These are phyloP conservation scores for Haplosporangium sp. DNA, from an alignment of 371 early-diverging fungal genomes.

Conservation along the genomic window DNA sequence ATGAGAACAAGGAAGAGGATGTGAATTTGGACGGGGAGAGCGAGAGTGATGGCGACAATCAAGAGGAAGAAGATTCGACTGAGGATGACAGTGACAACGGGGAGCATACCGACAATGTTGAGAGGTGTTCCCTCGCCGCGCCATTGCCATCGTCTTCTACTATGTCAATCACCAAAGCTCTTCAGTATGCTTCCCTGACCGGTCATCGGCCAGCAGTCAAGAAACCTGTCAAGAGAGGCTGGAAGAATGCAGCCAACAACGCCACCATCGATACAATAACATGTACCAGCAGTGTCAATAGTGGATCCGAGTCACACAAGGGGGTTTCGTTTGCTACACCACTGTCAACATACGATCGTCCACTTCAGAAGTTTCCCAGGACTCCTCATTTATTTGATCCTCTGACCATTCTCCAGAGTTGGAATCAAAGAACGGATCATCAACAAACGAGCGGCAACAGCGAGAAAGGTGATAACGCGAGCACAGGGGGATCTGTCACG, in stretches of 20 bases:
- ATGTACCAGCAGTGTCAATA: neutral
- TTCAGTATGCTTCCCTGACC: conserved; percentile 41
- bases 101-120: neutral
- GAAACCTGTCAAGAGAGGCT: conserved; percentile 44
- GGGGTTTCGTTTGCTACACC: conserved; percentile 48
- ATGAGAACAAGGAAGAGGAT: neutral
- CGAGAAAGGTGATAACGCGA: too few relatives aligned
- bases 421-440: conserved; percentile 15
- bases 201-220: conserved; percentile 50
- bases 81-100: neutral
- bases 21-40: neutral
- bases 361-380: conserved; percentile 56
- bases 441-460: too few relatives aligned
- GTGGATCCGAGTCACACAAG: conserved; percentile 18
- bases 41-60: neutral
- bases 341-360: conserved; percentile 35
- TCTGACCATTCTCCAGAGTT: conserved; percentile 36
- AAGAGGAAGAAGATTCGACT: neutral
- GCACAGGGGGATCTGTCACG: neutral
- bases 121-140: neutral
- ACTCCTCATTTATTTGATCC: conserved; percentile 61
- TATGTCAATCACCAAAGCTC: conserved; percentile 27
- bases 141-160: conserved; percentile 2
- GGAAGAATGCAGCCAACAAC: conserved; percentile 11
- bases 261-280: neutral